Conservation (phyloP, 2,329 filamentous ascomycete species). For the Claviceps purpurea region DNA sequence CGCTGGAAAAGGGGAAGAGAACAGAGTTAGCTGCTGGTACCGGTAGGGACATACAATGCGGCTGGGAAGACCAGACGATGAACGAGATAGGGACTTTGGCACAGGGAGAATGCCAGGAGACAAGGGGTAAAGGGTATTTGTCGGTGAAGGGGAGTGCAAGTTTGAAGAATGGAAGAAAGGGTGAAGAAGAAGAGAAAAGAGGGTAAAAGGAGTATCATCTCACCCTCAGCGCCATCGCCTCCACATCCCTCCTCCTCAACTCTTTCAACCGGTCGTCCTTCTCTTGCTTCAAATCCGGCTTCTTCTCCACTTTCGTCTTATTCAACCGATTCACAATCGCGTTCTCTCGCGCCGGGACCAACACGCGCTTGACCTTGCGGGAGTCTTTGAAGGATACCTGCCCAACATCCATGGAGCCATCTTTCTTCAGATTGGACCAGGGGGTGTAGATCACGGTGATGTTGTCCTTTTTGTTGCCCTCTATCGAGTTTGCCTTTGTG, state of each 20-base stretch:
- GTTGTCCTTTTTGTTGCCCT: constrained; percentile 99
- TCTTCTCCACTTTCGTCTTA: constrained; percentile 85
- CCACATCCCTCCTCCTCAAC: constrained; percentile 58
- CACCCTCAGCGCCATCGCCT: constrained; percentile 48
- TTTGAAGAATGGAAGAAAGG: too few relatives aligned
- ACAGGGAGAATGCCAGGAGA: neutral
- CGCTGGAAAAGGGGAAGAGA: constrained; percentile 35
- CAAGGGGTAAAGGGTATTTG: neutral
- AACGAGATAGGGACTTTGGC: neutral
- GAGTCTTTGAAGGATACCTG: constrained; percentile 91
- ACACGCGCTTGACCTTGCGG: constrained; percentile 70
- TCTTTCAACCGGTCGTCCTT: constrained; percentile 63
- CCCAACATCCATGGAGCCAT: constrained; percentile 87
- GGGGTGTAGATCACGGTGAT: constrained; percentile 94
- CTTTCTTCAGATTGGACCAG: constrained; percentile 92
- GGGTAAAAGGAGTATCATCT: constrained; percentile 9
- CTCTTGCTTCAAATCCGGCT: constrained; percentile 71
- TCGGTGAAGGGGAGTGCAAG: neutral
- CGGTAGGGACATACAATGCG: neutral
- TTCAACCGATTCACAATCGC: constrained; percentile 92
- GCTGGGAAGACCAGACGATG: too few relatives aligned
- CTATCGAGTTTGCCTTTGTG: constrained; percentile 97
- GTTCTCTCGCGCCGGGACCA: constrained; percentile 73
- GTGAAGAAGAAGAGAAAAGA: neutral
- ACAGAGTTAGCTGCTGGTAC: neutral